phyloP scores from a whole-genome alignment of 1,284 basidiomycete species.

The Filobasidium uniguttulatum region DNA sequence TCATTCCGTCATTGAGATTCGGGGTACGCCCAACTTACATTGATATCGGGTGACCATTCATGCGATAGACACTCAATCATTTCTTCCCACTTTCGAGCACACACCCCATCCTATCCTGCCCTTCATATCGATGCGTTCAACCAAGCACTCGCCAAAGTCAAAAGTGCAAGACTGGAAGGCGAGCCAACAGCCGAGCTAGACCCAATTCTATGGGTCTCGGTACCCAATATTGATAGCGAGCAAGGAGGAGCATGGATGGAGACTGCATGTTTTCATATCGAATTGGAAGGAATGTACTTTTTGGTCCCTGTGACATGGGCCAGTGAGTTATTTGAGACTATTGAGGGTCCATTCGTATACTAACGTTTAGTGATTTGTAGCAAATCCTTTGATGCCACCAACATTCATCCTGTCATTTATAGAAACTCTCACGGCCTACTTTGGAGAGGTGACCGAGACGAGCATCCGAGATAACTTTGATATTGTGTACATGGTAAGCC shows the following conservation, averaged over 20 bases:
- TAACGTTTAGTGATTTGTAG: conserved; percentile 36
- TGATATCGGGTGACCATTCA: conserved; percentile 3
- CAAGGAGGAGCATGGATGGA: conserved; percentile 33
- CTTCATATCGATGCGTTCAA: conserved; percentile 77
- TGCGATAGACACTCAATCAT: conserved; percentile 62
- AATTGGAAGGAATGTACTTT: conserved; percentile 56
- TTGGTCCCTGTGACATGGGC: conserved; percentile 62
- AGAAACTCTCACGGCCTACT: conserved; percentile 72
- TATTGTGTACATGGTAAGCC: conserved; percentile 75
- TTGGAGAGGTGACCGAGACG: conserved; percentile 56
- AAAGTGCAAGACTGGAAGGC: not conserved
- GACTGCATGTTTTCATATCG: conserved; percentile 48
- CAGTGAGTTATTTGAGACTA: conserved; percentile 19
- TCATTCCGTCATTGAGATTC: conserved; percentile 13
- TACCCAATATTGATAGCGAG: conserved; percentile 6
- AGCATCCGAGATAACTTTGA: conserved; percentile 88
- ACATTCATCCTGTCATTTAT: conserved; percentile 74
- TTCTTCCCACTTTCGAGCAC: conserved; percentile 75
- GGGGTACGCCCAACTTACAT: not conserved
- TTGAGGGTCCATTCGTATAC: not conserved
- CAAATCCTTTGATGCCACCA: conserved; percentile 79
- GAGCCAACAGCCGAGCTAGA: conserved; percentile 9
- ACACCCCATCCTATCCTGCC: conserved; percentile 61
- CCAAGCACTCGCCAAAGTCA: conserved; percentile 49
- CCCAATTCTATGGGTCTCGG: conserved; percentile 14